Evolutionary conservation across 345 rosid genomes (phyloP), one percentile per base, ranked within the genome.

Genomic region (Clarkia xantiana): DNA sequence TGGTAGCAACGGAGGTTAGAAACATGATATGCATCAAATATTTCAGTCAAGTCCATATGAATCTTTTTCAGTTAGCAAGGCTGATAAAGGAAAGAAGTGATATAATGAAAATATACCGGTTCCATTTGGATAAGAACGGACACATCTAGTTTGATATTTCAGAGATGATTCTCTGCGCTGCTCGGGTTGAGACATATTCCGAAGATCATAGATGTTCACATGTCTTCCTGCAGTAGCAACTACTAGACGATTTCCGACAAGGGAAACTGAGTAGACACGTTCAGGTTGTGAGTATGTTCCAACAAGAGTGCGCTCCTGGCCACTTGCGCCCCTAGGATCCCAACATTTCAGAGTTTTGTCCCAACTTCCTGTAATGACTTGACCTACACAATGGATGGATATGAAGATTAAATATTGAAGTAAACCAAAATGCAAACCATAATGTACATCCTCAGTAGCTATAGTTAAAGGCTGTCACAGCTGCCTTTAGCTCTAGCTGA

Each of bases 241-340:
- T 16, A 86, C 97, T 48, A 90, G 57, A 60, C 82, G 91, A 44
- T 86, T 83, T 44, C 97, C 96, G 65, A 79, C 96, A 40, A 83
- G 86, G 55, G 96, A 90, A 22, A 90, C 57, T 6, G 97, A 90
- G 73, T 90, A 81, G 51, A 90, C 96, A 59, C 97, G 94, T 68
- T 90, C 96, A 41, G 94, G 96, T 61, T 90, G 96, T 44, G 62
- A 69, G 62, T 86, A 90, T 43, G 91, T 76, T 51, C 94, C 97
- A 8, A 90, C 83, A 49, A 83, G 82, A 49, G 91, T 79, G 14
- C 74, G 77, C 29, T 90, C 91, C 55, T 74, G 78, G 20, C 96
- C 97, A 71, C 86, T 86, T 51, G 94, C 82, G 50, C 93, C 96
- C 71, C 97, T 77, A 40, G 96, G 97, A 69, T 90, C 97, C 96